Conservation (phyloP, 1,284 basidiomycete genomes). For the Microstroma glucosiphilum region DNA sequence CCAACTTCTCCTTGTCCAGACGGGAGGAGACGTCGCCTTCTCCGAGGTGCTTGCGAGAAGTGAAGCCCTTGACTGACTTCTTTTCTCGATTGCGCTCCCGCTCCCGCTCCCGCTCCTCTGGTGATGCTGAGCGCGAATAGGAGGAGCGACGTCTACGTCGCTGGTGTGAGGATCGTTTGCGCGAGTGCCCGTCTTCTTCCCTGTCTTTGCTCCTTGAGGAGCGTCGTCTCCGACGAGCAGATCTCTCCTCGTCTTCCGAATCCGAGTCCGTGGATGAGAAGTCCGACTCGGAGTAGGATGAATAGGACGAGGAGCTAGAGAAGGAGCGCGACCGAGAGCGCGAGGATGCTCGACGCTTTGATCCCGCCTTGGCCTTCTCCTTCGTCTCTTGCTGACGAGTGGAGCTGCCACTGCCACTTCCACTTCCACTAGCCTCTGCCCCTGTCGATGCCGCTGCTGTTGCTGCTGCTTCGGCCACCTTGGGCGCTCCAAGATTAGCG, state of each 20-base stretch:
- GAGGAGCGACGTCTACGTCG: slow-evolving; percentile 2
- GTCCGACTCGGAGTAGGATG: background rate
- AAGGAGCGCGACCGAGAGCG: background rate
- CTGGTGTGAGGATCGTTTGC: background rate
- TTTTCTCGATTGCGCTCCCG: slow-evolving; percentile 5
- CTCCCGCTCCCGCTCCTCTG: background rate
- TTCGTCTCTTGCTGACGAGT: background rate
- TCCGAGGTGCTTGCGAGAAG: slow-evolving; percentile 13
- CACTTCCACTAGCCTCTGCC: slow-evolving; percentile 22
- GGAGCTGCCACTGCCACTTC: slow-evolving; percentile 23
- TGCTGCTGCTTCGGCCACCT: slow-evolving; percentile 24
- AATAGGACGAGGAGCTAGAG: background rate
- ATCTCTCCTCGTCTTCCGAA: background rate
- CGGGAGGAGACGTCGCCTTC: slow-evolving; percentile 18
- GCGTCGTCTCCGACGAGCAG: background rate
- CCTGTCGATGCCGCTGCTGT: slow-evolving; percentile 34
- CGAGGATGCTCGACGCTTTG: slow-evolving; percentile 8
- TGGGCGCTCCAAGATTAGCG: slow-evolving; percentile 54
- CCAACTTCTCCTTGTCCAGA: slow-evolving; percentile 21
- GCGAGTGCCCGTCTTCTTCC: background rate
- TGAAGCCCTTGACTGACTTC: slow-evolving; percentile 10
- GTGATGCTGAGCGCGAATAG: slow-evolving; percentile 1
- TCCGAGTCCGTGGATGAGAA: background rate
- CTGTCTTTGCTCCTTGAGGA: background rate
- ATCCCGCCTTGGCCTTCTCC: slow-evolving; percentile 22